phyloP scores from a whole-genome alignment of 768 basidiomycete genomes.

The Vararia minispora region DNA sequence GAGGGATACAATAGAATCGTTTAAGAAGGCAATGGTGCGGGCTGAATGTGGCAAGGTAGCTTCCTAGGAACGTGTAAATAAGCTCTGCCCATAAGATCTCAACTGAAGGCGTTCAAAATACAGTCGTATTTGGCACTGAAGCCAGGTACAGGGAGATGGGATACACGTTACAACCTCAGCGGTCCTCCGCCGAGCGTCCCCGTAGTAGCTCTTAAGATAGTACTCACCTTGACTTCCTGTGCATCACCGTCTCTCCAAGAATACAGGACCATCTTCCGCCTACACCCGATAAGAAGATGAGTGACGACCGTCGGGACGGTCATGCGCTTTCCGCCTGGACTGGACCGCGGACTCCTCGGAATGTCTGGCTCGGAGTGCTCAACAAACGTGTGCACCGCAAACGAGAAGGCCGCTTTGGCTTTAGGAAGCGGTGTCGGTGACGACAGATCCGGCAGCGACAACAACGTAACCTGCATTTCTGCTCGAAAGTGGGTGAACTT shows the following conservation, averaged over 20 bases:
- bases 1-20: constrained; percentile 50
- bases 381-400: constrained; percentile 59
- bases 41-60: constrained; percentile 78
- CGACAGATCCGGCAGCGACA: constrained; percentile 61
- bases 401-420: constrained; percentile 75
- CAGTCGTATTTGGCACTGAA: too few relatives aligned
- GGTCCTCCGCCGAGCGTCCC: too few relatives aligned
- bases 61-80: constrained; percentile 43
- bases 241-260: constrained; percentile 80
- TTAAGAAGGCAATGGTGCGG: constrained; percentile 69
- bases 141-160: too few relatives aligned
- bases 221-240: constrained; percentile 53
- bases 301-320: constrained; percentile 63
- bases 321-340: constrained; percentile 20
- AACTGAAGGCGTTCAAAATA: too few relatives aligned
- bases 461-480: constrained; percentile 71
- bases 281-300: constrained; percentile 73
- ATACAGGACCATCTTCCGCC: constrained; percentile 76
- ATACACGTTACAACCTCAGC: too few relatives aligned
- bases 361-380: constrained; percentile 28
- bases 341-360: constrained; percentile 10
- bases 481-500: constrained; percentile 2
- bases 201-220: too few relatives aligned
- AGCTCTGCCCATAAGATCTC: too few relatives aligned
- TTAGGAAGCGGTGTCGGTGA: constrained; percentile 64